Evolutionary conservation across 176 grass and related monocot species (phyloP).

Genomic region (Melocanna baccifera): DNA sequence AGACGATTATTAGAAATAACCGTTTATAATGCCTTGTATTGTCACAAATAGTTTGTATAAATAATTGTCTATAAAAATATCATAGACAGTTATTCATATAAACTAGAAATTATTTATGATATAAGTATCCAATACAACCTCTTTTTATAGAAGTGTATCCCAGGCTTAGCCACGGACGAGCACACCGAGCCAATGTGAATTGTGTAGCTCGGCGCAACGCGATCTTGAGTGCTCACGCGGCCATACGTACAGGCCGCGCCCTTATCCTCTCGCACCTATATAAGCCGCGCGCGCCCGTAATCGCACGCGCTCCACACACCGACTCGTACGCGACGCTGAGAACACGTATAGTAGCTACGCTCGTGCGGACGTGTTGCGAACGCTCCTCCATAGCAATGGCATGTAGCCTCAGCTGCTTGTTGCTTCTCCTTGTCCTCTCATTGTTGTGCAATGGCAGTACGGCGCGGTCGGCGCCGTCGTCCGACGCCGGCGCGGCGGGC

Average conservation of each 20-base stretch:
- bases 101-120: too few relatives aligned
- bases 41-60: too few relatives aligned
- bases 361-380: neutral
- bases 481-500: neutral
- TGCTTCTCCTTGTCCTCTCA: neutral
- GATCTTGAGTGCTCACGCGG: neutral
- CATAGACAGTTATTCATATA: too few relatives aligned
- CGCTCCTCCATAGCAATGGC: slow-evolving; percentile 12
- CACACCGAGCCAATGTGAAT: neutral
- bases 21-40: too few relatives aligned
- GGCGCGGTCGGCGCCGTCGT: neutral
- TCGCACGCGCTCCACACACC: neutral
- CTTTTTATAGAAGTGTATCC: too few relatives aligned
- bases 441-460: neutral
- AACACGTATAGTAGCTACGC: neutral
- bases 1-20: too few relatives aligned
- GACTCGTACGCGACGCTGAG: neutral
- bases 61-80: too few relatives aligned
- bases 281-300: neutral
- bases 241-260: neutral
- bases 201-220: neutral
- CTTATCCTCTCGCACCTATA: slow-evolving; percentile 4
- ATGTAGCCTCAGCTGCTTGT: neutral
- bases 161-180: neutral
- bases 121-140: too few relatives aligned